Conservation (phyloP, 2,329 filamentous ascomycete species). For the Polytolypa hystricis region DNA sequence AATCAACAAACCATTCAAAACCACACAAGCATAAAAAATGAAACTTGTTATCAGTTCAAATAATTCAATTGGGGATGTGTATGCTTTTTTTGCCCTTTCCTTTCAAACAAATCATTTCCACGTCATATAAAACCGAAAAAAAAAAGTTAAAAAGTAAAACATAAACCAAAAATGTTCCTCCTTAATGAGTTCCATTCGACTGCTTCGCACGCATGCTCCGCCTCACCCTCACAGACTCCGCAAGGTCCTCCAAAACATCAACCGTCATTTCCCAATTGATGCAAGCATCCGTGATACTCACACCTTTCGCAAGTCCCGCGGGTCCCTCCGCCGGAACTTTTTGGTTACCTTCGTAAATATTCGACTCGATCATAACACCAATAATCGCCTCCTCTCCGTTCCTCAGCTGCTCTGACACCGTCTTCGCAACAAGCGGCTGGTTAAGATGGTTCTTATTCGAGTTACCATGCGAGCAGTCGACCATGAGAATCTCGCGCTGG, state of each 20-base stretch:
- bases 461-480: slow-evolving; percentile 98
- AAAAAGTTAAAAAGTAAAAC: background rate
- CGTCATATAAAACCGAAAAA: background rate
- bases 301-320: slow-evolving; percentile 67
- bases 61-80: too few relatives aligned
- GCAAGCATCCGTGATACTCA: slow-evolving; percentile 93
- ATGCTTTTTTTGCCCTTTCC: too few relatives aligned
- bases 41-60: too few relatives aligned
- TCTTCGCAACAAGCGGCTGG: slow-evolving; percentile 83
- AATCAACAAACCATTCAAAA: too few relatives aligned
- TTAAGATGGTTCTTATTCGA: slow-evolving; percentile 96
- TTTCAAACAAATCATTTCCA: background rate
- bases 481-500: slow-evolving; percentile 84
- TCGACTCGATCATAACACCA: slow-evolving; percentile 97
- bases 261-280: slow-evolving; percentile 87
- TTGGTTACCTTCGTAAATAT: slow-evolving; percentile 83
- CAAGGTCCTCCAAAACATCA: slow-evolving; percentile 69
- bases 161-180: background rate
- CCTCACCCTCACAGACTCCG: slow-evolving; percentile 67
- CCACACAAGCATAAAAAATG: too few relatives aligned
- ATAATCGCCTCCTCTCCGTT: slow-evolving; percentile 81
- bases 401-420: slow-evolving; percentile 71
- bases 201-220: slow-evolving; percentile 39
- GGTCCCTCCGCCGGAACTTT: slow-evolving; percentile 81
- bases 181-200: slow-evolving; percentile 14